Evolutionary conservation across 116 monocot species (phyloP).

Genomic region (Posidonia oceanica): DNA sequence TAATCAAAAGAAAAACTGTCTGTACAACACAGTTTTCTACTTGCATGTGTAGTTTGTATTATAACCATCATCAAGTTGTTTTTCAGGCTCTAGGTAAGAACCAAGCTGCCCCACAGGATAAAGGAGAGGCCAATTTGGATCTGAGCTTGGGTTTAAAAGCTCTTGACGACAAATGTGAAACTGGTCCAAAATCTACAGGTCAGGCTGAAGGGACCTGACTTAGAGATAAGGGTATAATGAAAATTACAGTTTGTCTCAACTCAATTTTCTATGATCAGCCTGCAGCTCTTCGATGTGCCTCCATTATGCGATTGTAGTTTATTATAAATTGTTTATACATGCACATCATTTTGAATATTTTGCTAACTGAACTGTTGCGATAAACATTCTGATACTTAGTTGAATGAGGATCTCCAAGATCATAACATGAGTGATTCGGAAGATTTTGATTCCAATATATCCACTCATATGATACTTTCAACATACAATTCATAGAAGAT

Average conservation of each 20-base stretch:
- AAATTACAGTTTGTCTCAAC: not conserved
- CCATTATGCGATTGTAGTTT: not conserved
- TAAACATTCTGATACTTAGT: too few relatives aligned
- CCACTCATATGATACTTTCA: conserved; percentile 10
- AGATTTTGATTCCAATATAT: conserved; percentile 14
- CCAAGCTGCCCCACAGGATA: not conserved
- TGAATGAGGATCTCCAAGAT: not conserved
- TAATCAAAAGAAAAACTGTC: too few relatives aligned
- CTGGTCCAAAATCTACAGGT: not conserved
- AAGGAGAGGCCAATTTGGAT: conserved; percentile 5
- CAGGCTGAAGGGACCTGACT: not conserved
- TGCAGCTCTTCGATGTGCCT: not conserved
- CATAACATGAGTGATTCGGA: not conserved
- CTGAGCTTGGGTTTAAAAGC: conserved; percentile 12
- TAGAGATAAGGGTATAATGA: not conserved
- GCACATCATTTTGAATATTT: not conserved
- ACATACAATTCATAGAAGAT: conserved; percentile 10
- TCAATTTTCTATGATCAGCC: not conserved
- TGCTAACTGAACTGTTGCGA: not conserved
- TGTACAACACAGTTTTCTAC: too few relatives aligned
- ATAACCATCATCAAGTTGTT: not conserved
- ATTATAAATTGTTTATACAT: too few relatives aligned
- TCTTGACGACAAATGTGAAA: conserved; percentile 10
- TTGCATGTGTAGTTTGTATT: too few relatives aligned
- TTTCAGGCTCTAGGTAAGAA: conserved; percentile 5